Evolutionary conservation across 2,329 filamentous ascomycete species (phyloP).

Genomic region (Sporothrix curviconia): DNA sequence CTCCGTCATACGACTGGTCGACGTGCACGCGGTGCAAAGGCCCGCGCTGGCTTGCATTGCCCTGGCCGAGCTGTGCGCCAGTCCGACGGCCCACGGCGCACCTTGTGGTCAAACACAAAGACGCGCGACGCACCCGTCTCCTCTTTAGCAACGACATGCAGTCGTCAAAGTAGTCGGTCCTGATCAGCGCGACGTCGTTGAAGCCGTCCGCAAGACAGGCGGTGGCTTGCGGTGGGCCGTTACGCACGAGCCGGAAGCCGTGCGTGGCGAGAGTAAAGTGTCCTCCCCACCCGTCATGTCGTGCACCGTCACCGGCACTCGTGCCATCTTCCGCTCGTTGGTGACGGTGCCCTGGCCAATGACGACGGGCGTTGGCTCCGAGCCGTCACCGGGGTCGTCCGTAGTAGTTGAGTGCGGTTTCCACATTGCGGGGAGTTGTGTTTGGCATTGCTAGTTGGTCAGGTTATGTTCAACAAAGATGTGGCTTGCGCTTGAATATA

Average conservation of each 20-base stretch:
- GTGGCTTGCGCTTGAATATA: too few relatives aligned
- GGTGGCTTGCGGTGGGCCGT: conserved; percentile 33
- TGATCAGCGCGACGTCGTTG: conserved; percentile 45
- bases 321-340: conserved; percentile 27
- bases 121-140: conserved; percentile 47
- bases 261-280: conserved; percentile 50
- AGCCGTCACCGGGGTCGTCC: conserved; percentile 37
- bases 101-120: conserved; percentile 63
- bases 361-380: conserved; percentile 31
- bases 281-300: conserved; percentile 52
- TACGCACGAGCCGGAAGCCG: conserved; percentile 49
- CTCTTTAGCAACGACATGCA: conserved; percentile 44
- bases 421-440: conserved; percentile 26
- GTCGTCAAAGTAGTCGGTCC: conserved; percentile 53
- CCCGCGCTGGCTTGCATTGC: conserved; percentile 52
- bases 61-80: conserved; percentile 63
- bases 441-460: background rate
- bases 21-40: conserved; percentile 43
- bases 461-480: background rate
- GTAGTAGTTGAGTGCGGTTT: conserved; percentile 33
- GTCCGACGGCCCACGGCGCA: conserved; percentile 44
- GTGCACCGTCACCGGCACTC: conserved; percentile 38
- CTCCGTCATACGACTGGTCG: conserved; percentile 32
- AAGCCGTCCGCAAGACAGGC: conserved; percentile 44
- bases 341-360: conserved; percentile 22